Evolutionary conservation across 257 asterid species (phyloP).

Genomic region (Forsythia suspensa): DNA sequence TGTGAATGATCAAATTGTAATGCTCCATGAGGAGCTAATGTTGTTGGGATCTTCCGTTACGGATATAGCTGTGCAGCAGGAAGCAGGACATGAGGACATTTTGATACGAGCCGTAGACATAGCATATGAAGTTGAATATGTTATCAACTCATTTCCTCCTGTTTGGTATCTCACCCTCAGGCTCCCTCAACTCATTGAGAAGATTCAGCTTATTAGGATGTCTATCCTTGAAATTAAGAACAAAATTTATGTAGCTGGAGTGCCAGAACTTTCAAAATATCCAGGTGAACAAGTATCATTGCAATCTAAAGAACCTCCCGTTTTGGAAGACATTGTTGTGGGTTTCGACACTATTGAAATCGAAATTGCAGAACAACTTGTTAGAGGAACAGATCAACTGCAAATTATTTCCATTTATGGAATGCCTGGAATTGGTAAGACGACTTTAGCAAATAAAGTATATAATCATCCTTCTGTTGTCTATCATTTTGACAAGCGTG

Average conservation of each 20-base stretch:
- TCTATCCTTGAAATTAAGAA: not conserved
- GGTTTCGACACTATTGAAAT: slow-evolving; percentile 3
- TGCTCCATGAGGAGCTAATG: not conserved
- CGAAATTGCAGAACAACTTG: not conserved
- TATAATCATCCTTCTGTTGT: not conserved
- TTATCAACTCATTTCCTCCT: not conserved
- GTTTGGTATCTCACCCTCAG: not conserved
- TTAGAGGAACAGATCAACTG: not conserved
- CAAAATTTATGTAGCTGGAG: not conserved
- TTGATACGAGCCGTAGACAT: not conserved
- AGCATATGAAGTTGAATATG: not conserved
- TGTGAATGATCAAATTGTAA: not conserved
- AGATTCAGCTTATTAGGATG: not conserved
- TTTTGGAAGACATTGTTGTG: not conserved
- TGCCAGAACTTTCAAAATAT: not conserved
- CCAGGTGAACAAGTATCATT: not conserved
- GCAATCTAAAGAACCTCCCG: not conserved
- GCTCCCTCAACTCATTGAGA: not conserved
- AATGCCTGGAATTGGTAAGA: slow-evolving; percentile 28
- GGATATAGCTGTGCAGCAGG: not conserved
- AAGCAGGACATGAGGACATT: not conserved
- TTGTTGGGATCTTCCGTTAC: not conserved
- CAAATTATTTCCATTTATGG: slow-evolving; percentile 25
- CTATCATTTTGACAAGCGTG: slow-evolving; percentile 2
- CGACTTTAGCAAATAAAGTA: slow-evolving; percentile 18